These are phyloP conservation scores for Phyllosticta capitalensis DNA, from an alignment of 2,329 filamentous ascomycete species.

Conservation along the genomic window DNA sequence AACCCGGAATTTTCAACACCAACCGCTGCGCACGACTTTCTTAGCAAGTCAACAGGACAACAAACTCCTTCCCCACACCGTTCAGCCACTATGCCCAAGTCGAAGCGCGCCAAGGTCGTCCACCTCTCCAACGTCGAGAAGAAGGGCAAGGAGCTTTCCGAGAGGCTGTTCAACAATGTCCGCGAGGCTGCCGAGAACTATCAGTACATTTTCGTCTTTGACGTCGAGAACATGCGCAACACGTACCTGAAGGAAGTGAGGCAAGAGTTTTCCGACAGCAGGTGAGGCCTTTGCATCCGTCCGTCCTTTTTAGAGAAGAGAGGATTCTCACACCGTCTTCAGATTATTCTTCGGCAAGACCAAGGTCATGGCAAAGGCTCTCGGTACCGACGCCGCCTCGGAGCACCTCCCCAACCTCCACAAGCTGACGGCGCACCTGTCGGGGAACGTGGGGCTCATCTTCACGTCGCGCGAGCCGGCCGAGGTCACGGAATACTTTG, in stretches of 20 bases:
- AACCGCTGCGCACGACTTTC: background rate
- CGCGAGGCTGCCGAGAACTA: slow-evolving; percentile 77
- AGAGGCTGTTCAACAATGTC: slow-evolving; percentile 79
- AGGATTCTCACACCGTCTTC: background rate
- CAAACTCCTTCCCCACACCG: background rate
- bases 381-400: slow-evolving; percentile 68
- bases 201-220: slow-evolving; percentile 87
- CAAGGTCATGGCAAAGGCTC: slow-evolving; percentile 94
- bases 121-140: slow-evolving; percentile 87
- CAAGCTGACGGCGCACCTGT: slow-evolving; percentile 57
- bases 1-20: slow-evolving; percentile 11
- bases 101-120: slow-evolving; percentile 81
- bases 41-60: background rate
- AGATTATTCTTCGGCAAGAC: slow-evolving; percentile 93
- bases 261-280: slow-evolving; percentile 71
- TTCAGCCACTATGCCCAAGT: slow-evolving; percentile 70
- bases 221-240: slow-evolving; percentile 96
- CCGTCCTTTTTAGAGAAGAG: background rate
- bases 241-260: slow-evolving; percentile 88
- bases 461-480: slow-evolving; percentile 70
- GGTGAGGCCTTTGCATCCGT: slow-evolving; percentile 42
- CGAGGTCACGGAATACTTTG: slow-evolving; percentile 64
- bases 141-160: slow-evolving; percentile 84
- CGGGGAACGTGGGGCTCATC: slow-evolving; percentile 78
- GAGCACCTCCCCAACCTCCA: slow-evolving; percentile 73